phyloP scores from a whole-genome alignment of 2,329 filamentous ascomycete genomes.

The Aspergillus quadricinctus region DNA sequence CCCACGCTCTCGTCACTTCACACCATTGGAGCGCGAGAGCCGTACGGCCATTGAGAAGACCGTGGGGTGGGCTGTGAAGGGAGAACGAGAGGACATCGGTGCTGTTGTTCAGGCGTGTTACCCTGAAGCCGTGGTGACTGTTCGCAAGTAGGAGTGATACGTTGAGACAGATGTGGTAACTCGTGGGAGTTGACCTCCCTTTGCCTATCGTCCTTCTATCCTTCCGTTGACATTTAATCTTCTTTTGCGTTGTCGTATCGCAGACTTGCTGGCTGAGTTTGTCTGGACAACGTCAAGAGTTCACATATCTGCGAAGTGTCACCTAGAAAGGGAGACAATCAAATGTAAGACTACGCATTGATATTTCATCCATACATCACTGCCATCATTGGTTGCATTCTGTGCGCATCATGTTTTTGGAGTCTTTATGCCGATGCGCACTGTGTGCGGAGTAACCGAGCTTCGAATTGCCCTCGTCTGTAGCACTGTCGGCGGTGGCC shows the following conservation, averaged over 20 bases:
- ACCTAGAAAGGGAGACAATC: background rate
- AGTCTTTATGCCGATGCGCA: background rate
- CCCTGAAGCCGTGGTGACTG: constrained; percentile 27
- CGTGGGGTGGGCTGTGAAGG: constrained; percentile 35
- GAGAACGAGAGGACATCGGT: constrained; percentile 35
- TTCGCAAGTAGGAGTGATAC: constrained; percentile 26
- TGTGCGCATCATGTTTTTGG: background rate
- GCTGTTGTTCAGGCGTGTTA: constrained; percentile 28
- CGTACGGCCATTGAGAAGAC: constrained; percentile 40
- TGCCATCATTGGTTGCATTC: background rate
- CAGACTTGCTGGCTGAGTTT: background rate
- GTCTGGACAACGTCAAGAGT: background rate
- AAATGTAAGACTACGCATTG: background rate
- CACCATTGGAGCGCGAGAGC: constrained; percentile 46
- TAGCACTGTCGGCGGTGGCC: background rate
- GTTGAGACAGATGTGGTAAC: background rate
- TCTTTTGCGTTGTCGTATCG: background rate
- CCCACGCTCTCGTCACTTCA: constrained; percentile 51
- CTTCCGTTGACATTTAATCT: background rate
- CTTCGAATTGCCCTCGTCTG: background rate
- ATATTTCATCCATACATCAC: background rate
- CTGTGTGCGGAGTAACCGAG: background rate
- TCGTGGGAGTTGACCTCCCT: background rate
- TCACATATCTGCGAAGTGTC: background rate
- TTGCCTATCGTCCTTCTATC: background rate